Base-by-base conservation (phyloP, 2,329 filamentous ascomycete species). In the Penicillium sp. region DNA sequence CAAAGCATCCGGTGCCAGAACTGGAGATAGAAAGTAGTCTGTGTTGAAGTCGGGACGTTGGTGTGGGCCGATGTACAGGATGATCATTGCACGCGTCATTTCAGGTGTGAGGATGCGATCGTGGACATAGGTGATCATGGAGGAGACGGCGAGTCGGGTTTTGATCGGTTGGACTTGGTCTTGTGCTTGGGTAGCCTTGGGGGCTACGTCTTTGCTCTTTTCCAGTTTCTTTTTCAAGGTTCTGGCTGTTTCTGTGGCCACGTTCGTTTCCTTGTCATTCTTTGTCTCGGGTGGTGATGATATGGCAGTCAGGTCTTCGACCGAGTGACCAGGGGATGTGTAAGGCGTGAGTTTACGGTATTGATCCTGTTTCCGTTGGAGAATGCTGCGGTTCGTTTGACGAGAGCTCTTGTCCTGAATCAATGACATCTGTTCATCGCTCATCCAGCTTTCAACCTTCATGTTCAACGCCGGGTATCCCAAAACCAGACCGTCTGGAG, bases 361-460 rank as follows among this genome's bases (percentile, higher is more conserved):
- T 64, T 96, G 88, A 72, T 89, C 87, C 55, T 84, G 90, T 74
- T 99, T 97, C 50, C 88, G 81, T 30, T 86, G 80, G 10, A 96
- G 75, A 47, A 97, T 87, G 22, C 82, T 80, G 49, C 80, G 80
- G 64, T 96, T 95, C 1, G 85, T 89, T 59, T 84, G 85, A 19
- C 89, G 81, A 65, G 84, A 84, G 50, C 83, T 81, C 10, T 89
- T 83, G 55, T 95, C 91, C 57, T 89, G 85, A 55, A 99, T 95
- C 53, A 99, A 74, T 0, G 89, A 83, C 89, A 97, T 95, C 67
- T 99, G 91, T 68, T 97, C 92, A 61, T 97, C 92, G 0, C 89
- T 91, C 91, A 99, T 97, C 93, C 93, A 99, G 69, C 91, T 96
- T 31, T 89, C 89, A 57, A 97, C 97, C 63, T 95, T 96, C 87